Evolutionary conservation across 2,329 filamentous ascomycete species (phyloP), one percentile per base, ranked within the genome.

Genomic region (Chaetomium globosum): DNA sequence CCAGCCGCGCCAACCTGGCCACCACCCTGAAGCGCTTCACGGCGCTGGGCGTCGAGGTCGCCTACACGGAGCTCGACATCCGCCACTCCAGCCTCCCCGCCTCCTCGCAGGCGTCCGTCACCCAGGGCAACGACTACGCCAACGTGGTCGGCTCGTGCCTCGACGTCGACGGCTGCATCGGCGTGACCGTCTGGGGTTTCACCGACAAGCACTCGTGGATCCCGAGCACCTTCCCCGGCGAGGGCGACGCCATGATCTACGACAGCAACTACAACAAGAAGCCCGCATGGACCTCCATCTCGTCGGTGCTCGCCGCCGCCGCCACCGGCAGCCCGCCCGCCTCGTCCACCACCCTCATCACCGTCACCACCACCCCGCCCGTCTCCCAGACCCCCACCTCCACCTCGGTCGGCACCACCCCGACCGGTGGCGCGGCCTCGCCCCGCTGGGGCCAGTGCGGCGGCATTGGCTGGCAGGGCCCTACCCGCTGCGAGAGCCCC

Each of bases 21-120:
- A 76, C 78, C 0, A 79, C 80, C 16, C 81, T 87, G 61, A 71
- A 77, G 56, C 76, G 80, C 51, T 88, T 85, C 76, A 79, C 80
- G 1, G 75, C 77, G 0, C 79, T 84, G 1, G 80, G 80, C 5
- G 75, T 86, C 4, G 85, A 89, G 65, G 82, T 87, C 4, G 84
- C 85, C 5, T 80, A 86, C 72, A 88, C 86, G 1, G 86, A 89
- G 76, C 77, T 88, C 26, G 86, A 89, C 72, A 83, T 88, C 66
- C 79, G 85, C 33, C 80, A 73, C 72, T 52, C 55, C 2, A 65
- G 62, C n/a, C 71, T 83, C 10, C 81, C 82, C 0, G 74, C 78
- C 9, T 77, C 75, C 13, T 70, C 74, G 2, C 71, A 76, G 6
- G 79, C 78, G 39, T 74, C 80, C 48, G 71, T 73, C 16, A 78